Conservation (phyloP, 2,329 filamentous ascomycete genomes). For the Chaetomium globosum region DNA sequence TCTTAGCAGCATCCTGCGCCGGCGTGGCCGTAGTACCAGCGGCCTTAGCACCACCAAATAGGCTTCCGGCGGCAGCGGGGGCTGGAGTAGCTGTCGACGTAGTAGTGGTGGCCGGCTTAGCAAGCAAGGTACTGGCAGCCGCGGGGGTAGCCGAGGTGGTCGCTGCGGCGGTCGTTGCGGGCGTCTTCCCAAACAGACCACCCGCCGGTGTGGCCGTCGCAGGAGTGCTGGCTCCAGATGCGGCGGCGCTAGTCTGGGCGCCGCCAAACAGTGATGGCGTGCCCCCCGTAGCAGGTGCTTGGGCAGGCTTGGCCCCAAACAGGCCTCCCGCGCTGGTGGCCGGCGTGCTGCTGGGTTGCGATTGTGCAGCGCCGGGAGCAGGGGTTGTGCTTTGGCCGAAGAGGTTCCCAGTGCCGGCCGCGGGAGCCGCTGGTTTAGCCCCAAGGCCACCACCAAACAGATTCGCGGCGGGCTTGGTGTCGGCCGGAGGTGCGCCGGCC, state of each 20-base stretch:
- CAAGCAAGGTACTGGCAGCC: slow-evolving; percentile 29
- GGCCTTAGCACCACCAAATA: slow-evolving; percentile 44
- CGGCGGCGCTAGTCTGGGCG: slow-evolving; percentile 33
- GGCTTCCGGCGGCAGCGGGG: slow-evolving; percentile 32
- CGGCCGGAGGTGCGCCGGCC: slow-evolving; percentile 56
- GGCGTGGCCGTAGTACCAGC: slow-evolving; percentile 39
- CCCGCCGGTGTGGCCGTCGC: slow-evolving; percentile 24
- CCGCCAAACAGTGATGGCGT: slow-evolving; percentile 38
- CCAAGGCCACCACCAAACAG: slow-evolving; percentile 24
- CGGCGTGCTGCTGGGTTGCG: not conserved
- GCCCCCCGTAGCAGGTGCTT: slow-evolving; percentile 30
- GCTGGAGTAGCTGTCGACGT: slow-evolving; percentile 40
- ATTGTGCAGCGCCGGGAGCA: slow-evolving; percentile 16
- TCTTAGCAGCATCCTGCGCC: slow-evolving; percentile 26
- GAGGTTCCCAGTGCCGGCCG: slow-evolving; percentile 24
- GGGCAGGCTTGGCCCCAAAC: slow-evolving; percentile 35
- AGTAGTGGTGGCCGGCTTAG: slow-evolving; percentile 30
- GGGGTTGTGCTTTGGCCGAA: slow-evolving; percentile 28
- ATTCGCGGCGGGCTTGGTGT: slow-evolving; percentile 39
- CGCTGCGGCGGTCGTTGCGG: slow-evolving; percentile 21
- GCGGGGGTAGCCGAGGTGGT: slow-evolving; percentile 21
- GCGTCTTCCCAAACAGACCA: slow-evolving; percentile 25
- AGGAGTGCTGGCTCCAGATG: slow-evolving; percentile 22
- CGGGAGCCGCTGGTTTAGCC: slow-evolving; percentile 39
- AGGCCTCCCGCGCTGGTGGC: slow-evolving; percentile 29